Conservation (phyloP, 176 grass and related monocot species). For the Eragrostis curvula region DNA sequence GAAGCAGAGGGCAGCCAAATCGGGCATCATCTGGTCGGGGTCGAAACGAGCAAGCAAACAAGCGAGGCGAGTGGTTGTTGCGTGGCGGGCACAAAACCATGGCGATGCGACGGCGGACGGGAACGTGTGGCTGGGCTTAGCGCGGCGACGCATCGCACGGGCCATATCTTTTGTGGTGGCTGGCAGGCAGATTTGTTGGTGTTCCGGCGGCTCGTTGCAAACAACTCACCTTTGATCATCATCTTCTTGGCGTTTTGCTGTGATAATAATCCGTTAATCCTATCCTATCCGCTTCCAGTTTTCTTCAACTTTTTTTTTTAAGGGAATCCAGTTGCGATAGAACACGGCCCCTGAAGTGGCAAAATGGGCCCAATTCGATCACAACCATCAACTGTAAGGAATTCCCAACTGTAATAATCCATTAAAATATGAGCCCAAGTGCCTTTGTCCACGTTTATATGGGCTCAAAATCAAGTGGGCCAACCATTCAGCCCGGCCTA, state of each 20-base stretch:
- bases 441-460: background rate
- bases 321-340: too few species aligned
- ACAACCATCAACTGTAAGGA: too few species aligned
- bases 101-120: background rate
- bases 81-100: constrained; percentile 28
- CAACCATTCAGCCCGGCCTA: background rate
- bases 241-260: background rate
- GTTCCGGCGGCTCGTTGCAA: background rate
- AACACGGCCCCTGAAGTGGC: too few species aligned
- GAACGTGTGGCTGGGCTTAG: background rate
- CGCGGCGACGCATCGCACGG: background rate
- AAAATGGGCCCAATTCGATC: too few species aligned
- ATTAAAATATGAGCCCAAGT: too few species aligned
- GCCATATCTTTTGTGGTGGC: background rate
- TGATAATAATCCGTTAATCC: background rate
- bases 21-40: background rate
- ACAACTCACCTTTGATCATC: background rate
- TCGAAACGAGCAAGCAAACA: background rate
- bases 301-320: background rate
- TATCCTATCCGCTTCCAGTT: background rate
- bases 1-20: background rate
- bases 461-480: background rate
- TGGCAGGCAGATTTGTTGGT: background rate
- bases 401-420: too few species aligned
- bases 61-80: constrained; percentile 32